Evolutionary conservation across 2,329 filamentous ascomycete species (phyloP).

Genomic region (Diplodia sapinea): DNA sequence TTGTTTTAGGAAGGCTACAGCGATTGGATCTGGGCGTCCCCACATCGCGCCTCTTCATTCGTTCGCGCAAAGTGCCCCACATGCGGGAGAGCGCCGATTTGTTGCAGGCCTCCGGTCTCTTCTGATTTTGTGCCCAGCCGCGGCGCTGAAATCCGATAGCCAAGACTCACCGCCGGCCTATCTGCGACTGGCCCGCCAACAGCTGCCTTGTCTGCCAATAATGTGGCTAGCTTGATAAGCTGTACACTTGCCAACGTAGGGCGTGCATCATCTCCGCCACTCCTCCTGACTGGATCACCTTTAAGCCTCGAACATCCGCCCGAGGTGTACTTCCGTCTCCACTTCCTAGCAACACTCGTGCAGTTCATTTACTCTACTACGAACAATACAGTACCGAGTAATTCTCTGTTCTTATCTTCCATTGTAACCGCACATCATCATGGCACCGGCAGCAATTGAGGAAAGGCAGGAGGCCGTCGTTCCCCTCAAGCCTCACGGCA

Average conservation of each 20-base stretch:
- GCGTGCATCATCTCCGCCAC: conserved; percentile 20
- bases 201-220: conserved; percentile 4
- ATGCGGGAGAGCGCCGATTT: conserved; percentile 1
- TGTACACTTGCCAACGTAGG: conserved; percentile 3
- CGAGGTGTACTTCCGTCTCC: neutral
- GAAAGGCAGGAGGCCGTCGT: conserved; percentile 17
- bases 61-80: conserved; percentile 8
- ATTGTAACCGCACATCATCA: conserved; percentile 8
- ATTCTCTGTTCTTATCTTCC: neutral
- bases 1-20: conserved; percentile 2
- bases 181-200: conserved; percentile 16
- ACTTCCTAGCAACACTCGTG: neutral
- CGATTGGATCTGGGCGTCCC: neutral
- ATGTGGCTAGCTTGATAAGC: conserved; percentile 20
- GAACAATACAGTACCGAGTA: neutral
- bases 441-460: conserved; percentile 30
- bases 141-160: conserved; percentile 27
- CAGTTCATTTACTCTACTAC: neutral
- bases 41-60: conserved; percentile 2
- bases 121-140: conserved; percentile 10
- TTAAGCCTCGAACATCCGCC: neutral
- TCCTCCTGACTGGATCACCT: neutral
- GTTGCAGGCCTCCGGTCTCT: conserved; percentile 9
- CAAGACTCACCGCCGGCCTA: conserved; percentile 25
- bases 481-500: conserved; percentile 19